phyloP scores from a whole-genome alignment of 2,329 filamentous ascomycete species.

The Phialemonium atrogriseum region DNA sequence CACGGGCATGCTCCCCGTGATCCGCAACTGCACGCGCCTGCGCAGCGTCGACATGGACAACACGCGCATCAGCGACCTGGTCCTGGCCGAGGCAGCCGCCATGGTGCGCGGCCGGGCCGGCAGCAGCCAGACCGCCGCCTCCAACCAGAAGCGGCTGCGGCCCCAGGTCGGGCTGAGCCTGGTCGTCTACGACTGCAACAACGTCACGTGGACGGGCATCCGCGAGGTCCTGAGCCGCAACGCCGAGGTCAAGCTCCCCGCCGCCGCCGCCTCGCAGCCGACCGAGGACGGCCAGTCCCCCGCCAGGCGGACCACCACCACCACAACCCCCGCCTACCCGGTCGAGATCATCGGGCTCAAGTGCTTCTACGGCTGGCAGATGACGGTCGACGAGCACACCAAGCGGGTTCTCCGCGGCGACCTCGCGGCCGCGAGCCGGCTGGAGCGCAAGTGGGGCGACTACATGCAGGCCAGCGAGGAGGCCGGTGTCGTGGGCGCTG shows the following conservation, averaged over 20 bases:
- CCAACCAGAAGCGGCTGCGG: too few relatives aligned
- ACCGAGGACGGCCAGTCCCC: neutral
- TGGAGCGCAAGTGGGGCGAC: conserved; percentile 87
- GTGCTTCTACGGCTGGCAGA: conserved; percentile 93
- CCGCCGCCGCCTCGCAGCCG: neutral
- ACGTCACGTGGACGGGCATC: conserved; percentile 87
- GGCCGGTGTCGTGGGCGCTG: conserved; percentile 59
- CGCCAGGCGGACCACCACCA: conserved; percentile 11
- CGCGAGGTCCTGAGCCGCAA: conserved; percentile 82
- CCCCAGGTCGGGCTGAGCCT: conserved; percentile 61
- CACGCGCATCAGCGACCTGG: conserved; percentile 79
- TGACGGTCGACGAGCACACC: conserved; percentile 88
- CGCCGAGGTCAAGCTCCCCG: conserved; percentile 50
- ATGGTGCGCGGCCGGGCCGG: conserved; percentile 61
- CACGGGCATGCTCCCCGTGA: conserved; percentile 69
- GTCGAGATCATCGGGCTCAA: conserved; percentile 78
- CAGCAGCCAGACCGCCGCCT: conserved; percentile 30
- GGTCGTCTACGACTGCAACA: conserved; percentile 84
- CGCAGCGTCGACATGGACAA: conserved; percentile 82
- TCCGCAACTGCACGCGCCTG: conserved; percentile 66
- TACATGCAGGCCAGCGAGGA: conserved; percentile 93
- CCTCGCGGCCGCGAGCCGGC: conserved; percentile 60
- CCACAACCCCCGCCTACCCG: neutral
- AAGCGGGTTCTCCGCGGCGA: conserved; percentile 77
- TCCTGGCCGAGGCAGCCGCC: conserved; percentile 75